Conservation (phyloP, 78 protist species). For the Anaeramoeba flamelloides region DNA sequence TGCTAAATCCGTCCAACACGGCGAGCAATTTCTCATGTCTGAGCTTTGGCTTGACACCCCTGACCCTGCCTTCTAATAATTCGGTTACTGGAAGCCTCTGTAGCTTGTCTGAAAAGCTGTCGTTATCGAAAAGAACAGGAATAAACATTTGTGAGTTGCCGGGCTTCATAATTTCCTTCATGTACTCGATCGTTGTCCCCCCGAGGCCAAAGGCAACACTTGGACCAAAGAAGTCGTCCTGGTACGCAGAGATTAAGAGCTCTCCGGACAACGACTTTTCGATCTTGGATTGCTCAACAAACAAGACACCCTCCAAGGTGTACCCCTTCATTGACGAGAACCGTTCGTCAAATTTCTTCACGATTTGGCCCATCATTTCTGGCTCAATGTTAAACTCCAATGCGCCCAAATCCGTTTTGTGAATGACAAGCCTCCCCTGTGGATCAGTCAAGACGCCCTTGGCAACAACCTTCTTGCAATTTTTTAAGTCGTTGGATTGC, state of each 20-base stretch:
- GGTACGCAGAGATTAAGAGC: background rate
- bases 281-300: background rate
- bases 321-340: background rate
- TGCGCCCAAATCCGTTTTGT: background rate
- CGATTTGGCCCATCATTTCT: background rate
- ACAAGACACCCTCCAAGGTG: background rate
- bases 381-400: background rate
- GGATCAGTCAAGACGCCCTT: background rate
- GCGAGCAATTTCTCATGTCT: background rate
- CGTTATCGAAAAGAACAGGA: background rate
- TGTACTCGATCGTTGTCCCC: background rate
- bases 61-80: background rate
- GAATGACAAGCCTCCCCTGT: background rate
- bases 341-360: background rate
- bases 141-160: background rate
- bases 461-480: background rate
- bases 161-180: background rate
- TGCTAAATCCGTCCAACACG: background rate
- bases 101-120: background rate
- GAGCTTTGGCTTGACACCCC: background rate
- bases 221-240: background rate
- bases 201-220: background rate
- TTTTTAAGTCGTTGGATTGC: background rate
- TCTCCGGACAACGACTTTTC: background rate
- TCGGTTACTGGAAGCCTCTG: background rate